These are phyloP conservation scores for Alternaria consortialis DNA, from an alignment of 2,329 filamentous ascomycete genomes.

Conservation along the genomic window DNA sequence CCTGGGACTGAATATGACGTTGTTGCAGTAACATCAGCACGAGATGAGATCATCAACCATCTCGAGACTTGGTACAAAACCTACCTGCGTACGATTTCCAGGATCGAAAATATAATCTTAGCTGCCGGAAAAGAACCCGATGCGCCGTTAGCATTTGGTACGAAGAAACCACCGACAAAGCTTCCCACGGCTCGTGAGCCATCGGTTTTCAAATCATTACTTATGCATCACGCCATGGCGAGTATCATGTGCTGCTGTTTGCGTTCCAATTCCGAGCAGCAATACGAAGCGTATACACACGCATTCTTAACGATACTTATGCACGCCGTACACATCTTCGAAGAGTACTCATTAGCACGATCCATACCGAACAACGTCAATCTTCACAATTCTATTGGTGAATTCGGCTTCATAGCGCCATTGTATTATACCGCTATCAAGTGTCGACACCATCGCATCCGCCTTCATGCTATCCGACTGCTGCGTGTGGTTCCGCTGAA, in stretches of 20 bases:
- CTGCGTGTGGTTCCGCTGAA: constrained; percentile 43
- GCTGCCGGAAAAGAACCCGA: neutral
- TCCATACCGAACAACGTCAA: constrained; percentile 10
- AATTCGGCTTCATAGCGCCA: constrained; percentile 8
- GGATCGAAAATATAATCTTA: neutral
- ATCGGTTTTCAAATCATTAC: constrained; percentile 18
- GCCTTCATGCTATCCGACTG: constrained; percentile 51
- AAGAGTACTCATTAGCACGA: neutral
- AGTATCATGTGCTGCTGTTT: constrained; percentile 25
- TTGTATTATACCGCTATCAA: constrained; percentile 52
- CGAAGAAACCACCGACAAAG: neutral
- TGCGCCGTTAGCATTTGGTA: constrained; percentile 2
- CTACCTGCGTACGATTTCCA: constrained; percentile 1
- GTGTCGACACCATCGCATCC: constrained; percentile 56
- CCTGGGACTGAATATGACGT: neutral
- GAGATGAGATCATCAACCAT: neutral
- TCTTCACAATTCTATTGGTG: constrained; percentile 27
- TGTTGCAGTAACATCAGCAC: neutral
- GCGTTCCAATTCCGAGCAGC: constrained; percentile 5
- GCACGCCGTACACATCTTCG: constrained; percentile 7
- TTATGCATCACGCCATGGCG: constrained; percentile 29
- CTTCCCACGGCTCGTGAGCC: neutral
- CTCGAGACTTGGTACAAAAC: constrained; percentile 6
- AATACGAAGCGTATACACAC: constrained; percentile 33
- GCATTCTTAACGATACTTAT: constrained; percentile 24